Evolutionary conservation across 169 alveolate species (phyloP), one percentile per base, ranked within the genome.

Genomic region (Perkinsus chesapeaki): DNA sequence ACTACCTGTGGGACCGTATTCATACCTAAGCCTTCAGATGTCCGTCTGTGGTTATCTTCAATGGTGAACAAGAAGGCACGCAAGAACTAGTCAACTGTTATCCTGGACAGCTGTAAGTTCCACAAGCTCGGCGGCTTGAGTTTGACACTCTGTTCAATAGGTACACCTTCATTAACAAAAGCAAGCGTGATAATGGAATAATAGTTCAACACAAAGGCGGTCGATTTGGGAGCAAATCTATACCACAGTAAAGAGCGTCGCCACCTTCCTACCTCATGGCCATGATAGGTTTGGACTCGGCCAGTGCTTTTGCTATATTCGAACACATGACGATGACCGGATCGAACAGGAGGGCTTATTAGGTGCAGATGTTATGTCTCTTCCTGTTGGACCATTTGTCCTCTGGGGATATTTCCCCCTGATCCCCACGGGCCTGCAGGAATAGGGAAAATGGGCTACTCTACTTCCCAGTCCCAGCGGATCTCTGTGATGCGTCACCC

Each of bases 151-250:
- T 16, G 60, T 16, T 43, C 5, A 16, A 5, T 60, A 91, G 92
- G 48, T 91, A 91, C 60, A 91, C 72, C 31, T 91, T 91, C 92
- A 47, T 91, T 9, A 91, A 91, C 36, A 39, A 91, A 12, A 47
- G 39, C 12, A 19, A 10, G 19, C 39, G 39, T 39, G 92, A 91
- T 34, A 38, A 39, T 60, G 92, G 92, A 16, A 47, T 91, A 23
- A 47, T 39, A 3, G 92, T 91, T 12, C 92, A 91, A 47, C 92
- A 91, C 72, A 91, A 39, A 34, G 92, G 92, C 47, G 92, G 92
- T 16, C 48, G 20, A 36, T 91, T 39, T 23, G 92, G 92, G 5
- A 47, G 72, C n/a, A 47, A 38, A 12, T 39, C 72, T 23, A 47
- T 91, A 38, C 72, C 92, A 3, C 92, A 91, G 92, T 91, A 38